A percentile compares a stretch with the other conserved stretches of the same genome.
phyloP scores from a whole-genome alignment of 345 rosid species.

The Brassica rapa region DNA sequence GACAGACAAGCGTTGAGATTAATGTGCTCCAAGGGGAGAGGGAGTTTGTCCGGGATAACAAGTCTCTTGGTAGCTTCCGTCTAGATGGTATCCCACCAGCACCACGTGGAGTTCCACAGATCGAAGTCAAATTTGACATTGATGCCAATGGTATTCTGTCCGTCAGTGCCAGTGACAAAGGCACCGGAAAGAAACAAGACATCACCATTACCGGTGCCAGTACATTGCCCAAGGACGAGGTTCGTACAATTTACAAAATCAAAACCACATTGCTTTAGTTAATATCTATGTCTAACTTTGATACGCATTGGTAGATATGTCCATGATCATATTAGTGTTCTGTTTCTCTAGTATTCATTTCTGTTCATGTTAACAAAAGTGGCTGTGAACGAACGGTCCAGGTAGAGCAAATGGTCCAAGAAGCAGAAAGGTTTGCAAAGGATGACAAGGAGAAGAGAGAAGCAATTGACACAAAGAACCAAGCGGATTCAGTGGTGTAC shows the following conservation, averaged over 20 bases:
- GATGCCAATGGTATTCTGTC: slow-evolving; percentile 97
- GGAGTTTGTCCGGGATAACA: slow-evolving; percentile 95
- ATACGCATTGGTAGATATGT: background rate
- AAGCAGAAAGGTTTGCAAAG: slow-evolving; percentile 82
- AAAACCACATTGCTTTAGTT: background rate
- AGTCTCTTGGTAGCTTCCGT: slow-evolving; percentile 81
- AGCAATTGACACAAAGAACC: slow-evolving; percentile 96
- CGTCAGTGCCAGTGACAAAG: slow-evolving; percentile 83
- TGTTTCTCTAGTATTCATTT: background rate
- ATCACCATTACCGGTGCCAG: slow-evolving; percentile 94
- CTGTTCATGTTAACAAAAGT: background rate
- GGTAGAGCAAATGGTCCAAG: slow-evolving; percentile 90
- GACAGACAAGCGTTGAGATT: slow-evolving; percentile 97
- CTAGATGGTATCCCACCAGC: slow-evolving; percentile 82
- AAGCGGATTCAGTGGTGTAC: slow-evolving; percentile 88
- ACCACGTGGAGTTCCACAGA: slow-evolving; percentile 92
- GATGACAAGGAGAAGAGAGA: slow-evolving; percentile 98
- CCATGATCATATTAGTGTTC: background rate
- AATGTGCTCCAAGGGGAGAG: slow-evolving; percentile 97
- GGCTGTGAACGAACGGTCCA: slow-evolving; percentile 34
- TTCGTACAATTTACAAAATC: background rate
- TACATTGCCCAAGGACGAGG: slow-evolving; percentile 39
- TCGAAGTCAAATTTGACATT: slow-evolving; percentile 90
- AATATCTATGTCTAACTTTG: background rate
- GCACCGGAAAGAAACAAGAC: slow-evolving; percentile 94